Percentiles rank a stretch among this genome's conserved stretches.
Conservation (phyloP, 768 basidiomycete species). For the Jaapia argillacea region DNA sequence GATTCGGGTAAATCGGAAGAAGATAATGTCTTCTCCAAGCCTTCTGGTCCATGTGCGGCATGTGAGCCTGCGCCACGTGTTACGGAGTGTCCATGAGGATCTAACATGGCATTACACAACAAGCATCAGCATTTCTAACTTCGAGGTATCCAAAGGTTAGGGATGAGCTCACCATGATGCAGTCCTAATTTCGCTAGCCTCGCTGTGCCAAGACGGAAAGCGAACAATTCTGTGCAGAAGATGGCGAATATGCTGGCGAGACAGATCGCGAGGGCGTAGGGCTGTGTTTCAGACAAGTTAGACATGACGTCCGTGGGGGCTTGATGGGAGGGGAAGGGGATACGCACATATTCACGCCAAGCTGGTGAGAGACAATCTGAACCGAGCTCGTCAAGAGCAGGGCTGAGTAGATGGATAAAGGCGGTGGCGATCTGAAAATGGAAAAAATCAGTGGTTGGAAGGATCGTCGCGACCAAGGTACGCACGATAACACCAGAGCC, state of each 20-base stretch:
- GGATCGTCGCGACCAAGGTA: conserved; percentile 6
- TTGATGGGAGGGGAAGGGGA: background rate
- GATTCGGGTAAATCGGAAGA: too few relatives aligned
- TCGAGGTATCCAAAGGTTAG: too few relatives aligned
- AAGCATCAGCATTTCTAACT: too few relatives aligned
- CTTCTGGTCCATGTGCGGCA: conserved; percentile 65
- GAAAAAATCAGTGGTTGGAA: conserved; percentile 1
- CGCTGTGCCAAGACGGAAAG: conserved; percentile 78
- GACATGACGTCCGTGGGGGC: conserved; percentile 3
- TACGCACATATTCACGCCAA: conserved; percentile 71
- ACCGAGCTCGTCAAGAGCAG: conserved; percentile 61
- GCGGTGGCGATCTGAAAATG: conserved; percentile 70
- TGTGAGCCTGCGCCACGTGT: conserved; percentile 43
- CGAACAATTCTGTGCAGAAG: conserved; percentile 78
- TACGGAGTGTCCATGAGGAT: too few relatives aligned
- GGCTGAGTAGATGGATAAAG: conserved; percentile 75
- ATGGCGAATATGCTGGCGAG: conserved; percentile 75
- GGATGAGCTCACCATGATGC: too few relatives aligned
- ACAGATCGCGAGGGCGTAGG: conserved; percentile 74
- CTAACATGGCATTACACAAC: too few relatives aligned
- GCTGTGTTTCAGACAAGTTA: conserved; percentile 29
- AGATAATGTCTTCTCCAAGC: too few relatives aligned
- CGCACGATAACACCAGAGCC: conserved; percentile 82
- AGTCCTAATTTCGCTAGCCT: conserved; percentile 61
- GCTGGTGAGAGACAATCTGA: conserved; percentile 57